Conservation (phyloP, 23 red algal species). For the Gracilaria gracilis region DNA sequence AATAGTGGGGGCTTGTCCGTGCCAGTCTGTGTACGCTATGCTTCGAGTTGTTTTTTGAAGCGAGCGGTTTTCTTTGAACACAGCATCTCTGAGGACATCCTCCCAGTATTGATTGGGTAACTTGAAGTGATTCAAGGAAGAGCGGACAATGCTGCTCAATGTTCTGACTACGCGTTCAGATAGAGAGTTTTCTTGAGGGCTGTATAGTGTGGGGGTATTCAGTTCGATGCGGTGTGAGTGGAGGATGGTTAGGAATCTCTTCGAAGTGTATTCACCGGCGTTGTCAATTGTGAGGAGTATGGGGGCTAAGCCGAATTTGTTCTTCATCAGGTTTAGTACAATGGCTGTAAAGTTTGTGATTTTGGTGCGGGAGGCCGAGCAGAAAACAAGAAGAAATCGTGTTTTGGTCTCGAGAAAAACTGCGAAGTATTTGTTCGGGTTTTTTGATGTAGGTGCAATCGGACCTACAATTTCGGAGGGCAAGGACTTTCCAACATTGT, state of each 20-base stretch:
- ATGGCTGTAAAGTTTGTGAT: not conserved
- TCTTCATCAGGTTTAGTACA: not conserved
- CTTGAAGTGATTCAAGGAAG: not conserved
- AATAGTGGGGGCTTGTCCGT: not conserved
- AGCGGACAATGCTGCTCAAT: not conserved
- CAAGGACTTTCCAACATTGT: not conserved
- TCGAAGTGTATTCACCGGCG: not conserved
- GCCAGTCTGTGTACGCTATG: not conserved
- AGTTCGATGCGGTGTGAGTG: not conserved
- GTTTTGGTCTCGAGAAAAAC: not conserved
- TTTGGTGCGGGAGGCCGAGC: not conserved
- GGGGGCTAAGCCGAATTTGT: not conserved
- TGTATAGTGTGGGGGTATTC: conserved; percentile 3
- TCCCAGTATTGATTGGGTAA: not conserved
- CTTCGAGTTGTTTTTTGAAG: not conserved
- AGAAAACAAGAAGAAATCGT: not conserved
- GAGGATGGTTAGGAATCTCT: not conserved
- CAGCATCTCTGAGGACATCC: not conserved
- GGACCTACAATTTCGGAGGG: not conserved
- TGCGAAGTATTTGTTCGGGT: not conserved
- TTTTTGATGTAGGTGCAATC: not conserved
- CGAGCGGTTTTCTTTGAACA: not conserved
- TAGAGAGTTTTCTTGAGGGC: conserved; percentile 38
- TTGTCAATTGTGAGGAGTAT: not conserved
- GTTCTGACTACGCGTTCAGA: conserved; percentile 27